phyloP scores from a whole-genome alignment of 768 basidiomycete genomes.

The Kwoniella newhampshirensis region DNA sequence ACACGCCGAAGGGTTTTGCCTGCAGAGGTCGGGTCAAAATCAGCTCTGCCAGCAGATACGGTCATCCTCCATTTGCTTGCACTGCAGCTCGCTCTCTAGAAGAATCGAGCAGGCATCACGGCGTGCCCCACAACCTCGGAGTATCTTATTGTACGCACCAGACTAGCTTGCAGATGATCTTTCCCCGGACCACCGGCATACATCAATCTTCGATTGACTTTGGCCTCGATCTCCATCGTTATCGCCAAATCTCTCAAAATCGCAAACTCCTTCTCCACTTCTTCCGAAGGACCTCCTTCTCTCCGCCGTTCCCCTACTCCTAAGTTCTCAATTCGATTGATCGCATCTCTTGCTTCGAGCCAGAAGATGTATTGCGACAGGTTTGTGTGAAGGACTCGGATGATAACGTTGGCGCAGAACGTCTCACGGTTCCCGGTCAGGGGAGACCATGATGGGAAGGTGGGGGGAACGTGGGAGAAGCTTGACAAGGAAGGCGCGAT shows the following conservation, averaged over 20 bases:
- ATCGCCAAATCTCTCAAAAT: slow-evolving; percentile 7
- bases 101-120: too few relatives aligned
- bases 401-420: slow-evolving; percentile 4
- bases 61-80: too few relatives aligned
- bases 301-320: neutral
- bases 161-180: slow-evolving; percentile 5
- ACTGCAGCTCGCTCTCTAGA: too few relatives aligned
- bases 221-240: slow-evolving; percentile 2
- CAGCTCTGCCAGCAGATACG: neutral
- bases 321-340: slow-evolving; percentile 5
- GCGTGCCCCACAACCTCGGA: too few relatives aligned
- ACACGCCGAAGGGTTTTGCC: slow-evolving; percentile 7
- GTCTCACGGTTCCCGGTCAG: neutral
- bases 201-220: slow-evolving; percentile 3
- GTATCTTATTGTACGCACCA: slow-evolving; percentile 12
- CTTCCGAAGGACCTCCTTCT: neutral
- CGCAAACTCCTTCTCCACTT: slow-evolving; percentile 2
- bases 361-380: slow-evolving; percentile 10
- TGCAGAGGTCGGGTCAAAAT: neutral
- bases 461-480: neutral
- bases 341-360: slow-evolving; percentile 11
- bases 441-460: neutral
- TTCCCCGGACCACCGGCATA: slow-evolving; percentile 18
- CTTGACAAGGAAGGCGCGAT: too few relatives aligned
- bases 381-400: slow-evolving; percentile 5